Conservation (phyloP, 2,329 filamentous ascomycete species). For the Truncatella angustata region DNA sequence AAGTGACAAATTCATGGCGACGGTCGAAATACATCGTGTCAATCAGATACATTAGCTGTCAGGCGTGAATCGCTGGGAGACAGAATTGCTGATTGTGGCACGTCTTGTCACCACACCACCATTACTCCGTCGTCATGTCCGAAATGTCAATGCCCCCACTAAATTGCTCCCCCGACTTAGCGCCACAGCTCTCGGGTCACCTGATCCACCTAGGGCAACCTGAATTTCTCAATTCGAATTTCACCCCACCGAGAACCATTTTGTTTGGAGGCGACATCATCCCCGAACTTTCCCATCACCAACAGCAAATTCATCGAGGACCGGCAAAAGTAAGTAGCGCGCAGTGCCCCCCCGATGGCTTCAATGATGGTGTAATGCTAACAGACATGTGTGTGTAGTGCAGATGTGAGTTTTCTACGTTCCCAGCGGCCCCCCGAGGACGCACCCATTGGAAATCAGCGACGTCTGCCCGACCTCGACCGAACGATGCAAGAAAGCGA, state of each 20-base stretch:
- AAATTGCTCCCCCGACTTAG: neutral
- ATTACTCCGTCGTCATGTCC: too few species aligned
- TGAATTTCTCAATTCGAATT: slow-evolving; percentile 21
- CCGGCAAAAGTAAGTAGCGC: slow-evolving; percentile 57
- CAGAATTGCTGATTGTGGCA: too few species aligned
- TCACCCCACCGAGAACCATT: slow-evolving; percentile 40
- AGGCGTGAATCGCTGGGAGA: too few species aligned
- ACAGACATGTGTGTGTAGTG: slow-evolving; percentile 58
- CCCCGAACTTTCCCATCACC: slow-evolving; percentile 41
- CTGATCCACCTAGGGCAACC: slow-evolving; percentile 11
- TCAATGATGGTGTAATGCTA: slow-evolving; percentile 39
- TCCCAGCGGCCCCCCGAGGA: slow-evolving; percentile 14
- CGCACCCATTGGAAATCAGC: neutral
- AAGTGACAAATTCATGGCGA: too few species aligned
- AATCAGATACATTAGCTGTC: too few species aligned
- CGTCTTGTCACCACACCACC: too few species aligned
- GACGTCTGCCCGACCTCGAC: too few species aligned
- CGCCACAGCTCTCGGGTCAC: slow-evolving; percentile 6
- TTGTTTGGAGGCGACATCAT: slow-evolving; percentile 33
- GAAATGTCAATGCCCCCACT: neutral
- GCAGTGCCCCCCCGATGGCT: slow-evolving; percentile 14
- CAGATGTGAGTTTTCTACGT: slow-evolving; percentile 71
- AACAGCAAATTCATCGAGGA: slow-evolving; percentile 43
- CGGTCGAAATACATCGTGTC: too few species aligned
- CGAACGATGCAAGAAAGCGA: neutral